phyloP scores from a whole-genome alignment of 495 filamentous ascomycete genomes.

The Rostrohypoxylon terebratum region DNA sequence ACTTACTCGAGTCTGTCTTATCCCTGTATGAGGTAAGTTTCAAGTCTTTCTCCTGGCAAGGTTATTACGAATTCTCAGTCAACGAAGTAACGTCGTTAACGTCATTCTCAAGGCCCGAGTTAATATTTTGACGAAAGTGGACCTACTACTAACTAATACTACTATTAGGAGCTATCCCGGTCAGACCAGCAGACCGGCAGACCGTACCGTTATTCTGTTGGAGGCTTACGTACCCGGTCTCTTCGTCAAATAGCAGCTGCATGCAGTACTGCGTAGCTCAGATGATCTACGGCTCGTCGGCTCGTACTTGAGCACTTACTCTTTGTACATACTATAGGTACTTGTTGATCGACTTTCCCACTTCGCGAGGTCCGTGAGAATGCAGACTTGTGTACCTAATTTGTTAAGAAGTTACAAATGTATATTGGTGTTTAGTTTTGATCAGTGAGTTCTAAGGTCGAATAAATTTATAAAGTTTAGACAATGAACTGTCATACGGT shows the following conservation, averaged over 20 bases:
- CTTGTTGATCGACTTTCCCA: slow-evolving; percentile 1
- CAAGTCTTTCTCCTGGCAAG: background rate
- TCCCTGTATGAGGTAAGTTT: slow-evolving; percentile 5
- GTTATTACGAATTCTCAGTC: background rate
- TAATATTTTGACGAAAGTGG: background rate
- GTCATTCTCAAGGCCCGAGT: background rate
- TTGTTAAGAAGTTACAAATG: background rate
- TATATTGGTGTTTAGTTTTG: background rate
- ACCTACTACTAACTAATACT: too few species aligned
- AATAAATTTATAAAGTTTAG: slow-evolving; percentile 19
- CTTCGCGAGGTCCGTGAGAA: background rate
- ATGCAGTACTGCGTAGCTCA: background rate
- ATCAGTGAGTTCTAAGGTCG: background rate
- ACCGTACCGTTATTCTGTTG: background rate
- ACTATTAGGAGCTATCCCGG: background rate
- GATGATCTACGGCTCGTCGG: background rate
- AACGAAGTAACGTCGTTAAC: background rate
- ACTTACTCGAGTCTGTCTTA: background rate
- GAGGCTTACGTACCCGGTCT: slow-evolving; percentile 4
- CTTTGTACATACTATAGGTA: background rate
- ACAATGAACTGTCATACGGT: slow-evolving; percentile 12
- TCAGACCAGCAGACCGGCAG: background rate
- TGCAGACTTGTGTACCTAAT: slow-evolving; percentile 13
- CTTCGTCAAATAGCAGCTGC: slow-evolving; percentile 4
- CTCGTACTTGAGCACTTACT: slow-evolving; percentile 20